phyloP scores from a whole-genome alignment of 257 asterid genomes.

The Linaria vulgaris region DNA sequence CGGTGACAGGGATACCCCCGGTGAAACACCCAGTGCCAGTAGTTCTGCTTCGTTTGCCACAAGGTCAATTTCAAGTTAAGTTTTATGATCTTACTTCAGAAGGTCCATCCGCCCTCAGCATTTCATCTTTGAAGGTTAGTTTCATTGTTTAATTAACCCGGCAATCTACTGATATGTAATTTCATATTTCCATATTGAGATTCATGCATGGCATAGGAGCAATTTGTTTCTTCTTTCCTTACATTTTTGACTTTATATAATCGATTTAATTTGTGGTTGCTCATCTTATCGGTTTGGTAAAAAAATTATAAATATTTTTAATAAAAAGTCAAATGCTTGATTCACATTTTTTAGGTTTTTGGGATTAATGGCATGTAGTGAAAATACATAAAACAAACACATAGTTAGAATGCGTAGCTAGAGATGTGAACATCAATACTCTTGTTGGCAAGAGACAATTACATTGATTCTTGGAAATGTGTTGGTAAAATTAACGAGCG shows the following conservation, averaged over 20 bases:
- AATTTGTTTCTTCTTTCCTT: background rate
- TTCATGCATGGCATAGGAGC: slow-evolving; percentile 1
- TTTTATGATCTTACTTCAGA: slow-evolving; percentile 26
- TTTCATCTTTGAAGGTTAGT: slow-evolving; percentile 73
- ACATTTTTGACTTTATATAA: slow-evolving; percentile 1
- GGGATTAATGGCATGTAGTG: no score
- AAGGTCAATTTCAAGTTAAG: slow-evolving; percentile 42
- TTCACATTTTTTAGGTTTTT: no score
- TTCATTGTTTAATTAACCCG: slow-evolving; percentile 19
- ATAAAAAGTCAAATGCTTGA: no score
- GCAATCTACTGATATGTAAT: background rate
- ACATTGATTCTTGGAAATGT: background rate
- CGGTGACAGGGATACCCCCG: slow-evolving; percentile 30
- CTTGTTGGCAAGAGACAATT: background rate
- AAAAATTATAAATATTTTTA: no score
- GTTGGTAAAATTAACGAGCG: no score
- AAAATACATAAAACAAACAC: no score
- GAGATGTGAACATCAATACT: no score
- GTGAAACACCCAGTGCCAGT: slow-evolving; percentile 33
- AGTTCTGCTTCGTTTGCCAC: slow-evolving; percentile 50
- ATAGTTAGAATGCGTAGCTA: no score
- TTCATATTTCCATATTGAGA: background rate
- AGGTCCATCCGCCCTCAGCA: slow-evolving; percentile 47
- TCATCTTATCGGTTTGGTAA: background rate
- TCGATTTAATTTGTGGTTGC: background rate